Base-by-base conservation (phyloP, 768 basidiomycete genomes). In the Butyriboletus loyo region DNA sequence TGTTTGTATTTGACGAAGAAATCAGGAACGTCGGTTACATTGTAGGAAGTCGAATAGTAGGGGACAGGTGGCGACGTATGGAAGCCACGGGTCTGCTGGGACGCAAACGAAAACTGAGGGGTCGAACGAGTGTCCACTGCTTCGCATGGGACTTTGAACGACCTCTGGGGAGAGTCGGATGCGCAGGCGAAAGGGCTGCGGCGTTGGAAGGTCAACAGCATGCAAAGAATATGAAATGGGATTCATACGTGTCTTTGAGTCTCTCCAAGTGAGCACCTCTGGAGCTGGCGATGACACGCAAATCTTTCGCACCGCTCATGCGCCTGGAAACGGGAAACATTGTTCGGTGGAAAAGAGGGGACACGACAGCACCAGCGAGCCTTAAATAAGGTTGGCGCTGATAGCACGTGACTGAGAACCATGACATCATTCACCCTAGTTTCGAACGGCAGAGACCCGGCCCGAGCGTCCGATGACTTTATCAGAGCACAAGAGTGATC, bases 271-370 rank as follows among this genome's bases (percentile, higher is more conserved):
- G 48, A 8, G 72, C 71, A 19, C 73, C 73, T 10, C 63, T 61
- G 38, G 70, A 73, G 70, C 70, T 74, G 50, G 73, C 64, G 15
- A 72, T 48, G n/a, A 56, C 49, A 7, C 71, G 71, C 19, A 79
- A 44, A 38, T 72, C 70, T 9, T 50, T 57, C 0, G 76, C 68
- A 39, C 76, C 76, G 1, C 71, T 65, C 61, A 71, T 65, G 47
- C 65, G 72, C 15, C 78, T 79, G 46, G 55, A 56, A 35, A 52
- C 43, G 38, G 52, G 37, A 0, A 42, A 11, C 66, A 66, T 70
- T 3, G 49, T 50, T 14, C 0, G 19, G 48, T 22, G 34, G 45
- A 11, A n/a, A 44, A 39, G 41, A 21, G n/a, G n/a, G n/a, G n/a
- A n/a, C n/a, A n/a, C n/a, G n/a, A n/a, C n/a, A n/a, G n/a, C n/a